Evolutionary conservation across 164 flowering plant species (phyloP), one percentile per base, ranked within the genome.

Genomic region (Tinospora cordifolia): DNA sequence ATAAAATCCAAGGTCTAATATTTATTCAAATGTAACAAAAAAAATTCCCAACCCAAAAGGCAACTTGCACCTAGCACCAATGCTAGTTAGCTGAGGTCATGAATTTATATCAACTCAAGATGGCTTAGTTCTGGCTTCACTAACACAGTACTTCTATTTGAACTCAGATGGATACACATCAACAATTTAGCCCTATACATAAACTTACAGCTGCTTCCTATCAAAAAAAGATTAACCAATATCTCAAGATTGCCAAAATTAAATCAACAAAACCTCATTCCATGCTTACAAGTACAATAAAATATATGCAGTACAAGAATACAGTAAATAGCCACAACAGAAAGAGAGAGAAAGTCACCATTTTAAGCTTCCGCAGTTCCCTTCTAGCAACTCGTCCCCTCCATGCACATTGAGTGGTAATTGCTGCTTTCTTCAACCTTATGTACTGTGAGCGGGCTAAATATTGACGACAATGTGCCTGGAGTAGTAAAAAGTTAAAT

Each of bases 331-430:
- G 39, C 26, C 49, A 70, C 44, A 44, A 54, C 69, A 38, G 2
- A 36, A 44, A 77, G 17, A 75, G 60, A 77, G 62, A 22, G 60
- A 54, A 62, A 25, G 58, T 83, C 66, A 95, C 99, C 99, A 87
- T 88, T 84, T 92, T 95, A 71, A 95, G 95, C 67, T 87, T 87
- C 69, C 88, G 87, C 79, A 95, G 81, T 79, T 95, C 98, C 74
- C 38, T 82, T 63, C 95, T 88, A 70, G 98, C 99, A 79, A 84
- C 87, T 80, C 41, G 88, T 68, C 84, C 94, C 81, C 99, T 87
- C 98, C 97, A 95, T 11, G 94, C 94, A 90, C 93, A 89, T 71
- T 95, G 99, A 66, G 93, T 90, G 41, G 81, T 78, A 62, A 92
- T 81, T 67, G 93, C 83, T 15, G 96, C 98, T 79, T 87, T 88